These are phyloP conservation scores for Hyaloscypha finlandica DNA, from an alignment of 495 filamentous ascomycete genomes.

Conservation along the genomic window DNA sequence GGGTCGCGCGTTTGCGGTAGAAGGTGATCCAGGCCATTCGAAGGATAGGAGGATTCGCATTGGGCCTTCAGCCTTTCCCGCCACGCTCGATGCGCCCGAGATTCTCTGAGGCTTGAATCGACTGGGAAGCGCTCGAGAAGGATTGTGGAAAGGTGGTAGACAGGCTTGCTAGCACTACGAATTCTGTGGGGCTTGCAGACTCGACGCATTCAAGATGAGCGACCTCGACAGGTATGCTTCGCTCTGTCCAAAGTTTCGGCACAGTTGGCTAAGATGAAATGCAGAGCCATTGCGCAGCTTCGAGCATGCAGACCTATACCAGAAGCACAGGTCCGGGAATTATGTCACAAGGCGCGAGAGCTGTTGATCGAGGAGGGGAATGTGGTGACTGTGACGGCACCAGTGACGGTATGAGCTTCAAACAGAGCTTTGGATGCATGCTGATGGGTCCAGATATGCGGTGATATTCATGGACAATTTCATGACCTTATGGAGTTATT, in stretches of 20 bases:
- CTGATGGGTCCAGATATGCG: conserved; percentile 70
- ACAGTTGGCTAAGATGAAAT: conserved; percentile 12
- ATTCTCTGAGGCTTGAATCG: not conserved
- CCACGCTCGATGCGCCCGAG: conserved; percentile 26
- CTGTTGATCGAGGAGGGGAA: conserved; percentile 97
- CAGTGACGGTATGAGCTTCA: conserved; percentile 69
- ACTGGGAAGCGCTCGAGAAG: not conserved
- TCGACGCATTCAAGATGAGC: conserved; percentile 61
- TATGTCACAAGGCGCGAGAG: conserved; percentile 97
- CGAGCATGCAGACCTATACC: conserved; percentile 96
- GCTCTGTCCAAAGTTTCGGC: not conserved
- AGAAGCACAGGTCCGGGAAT: conserved; percentile 89
- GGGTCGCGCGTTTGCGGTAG: too few relatives aligned
- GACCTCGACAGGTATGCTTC: conserved; percentile 75
- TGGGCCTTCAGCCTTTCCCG: not conserved
- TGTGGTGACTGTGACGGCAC: conserved; percentile 92
- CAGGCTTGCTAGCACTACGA: not conserved
- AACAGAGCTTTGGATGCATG: conserved; percentile 9
- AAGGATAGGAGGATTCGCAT: not conserved
- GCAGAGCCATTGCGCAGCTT: conserved; percentile 88
- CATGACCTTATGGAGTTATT: conserved; percentile 99
- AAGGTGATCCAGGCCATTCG: too few relatives aligned
- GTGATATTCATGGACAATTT: conserved; percentile 98
- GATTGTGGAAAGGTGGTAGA: not conserved
- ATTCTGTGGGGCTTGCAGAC: conserved; percentile 8